These are phyloP conservation scores for Pythium utonaiense DNA, from an alignment of 352 stramenopile species.

Conservation along the genomic window DNA sequence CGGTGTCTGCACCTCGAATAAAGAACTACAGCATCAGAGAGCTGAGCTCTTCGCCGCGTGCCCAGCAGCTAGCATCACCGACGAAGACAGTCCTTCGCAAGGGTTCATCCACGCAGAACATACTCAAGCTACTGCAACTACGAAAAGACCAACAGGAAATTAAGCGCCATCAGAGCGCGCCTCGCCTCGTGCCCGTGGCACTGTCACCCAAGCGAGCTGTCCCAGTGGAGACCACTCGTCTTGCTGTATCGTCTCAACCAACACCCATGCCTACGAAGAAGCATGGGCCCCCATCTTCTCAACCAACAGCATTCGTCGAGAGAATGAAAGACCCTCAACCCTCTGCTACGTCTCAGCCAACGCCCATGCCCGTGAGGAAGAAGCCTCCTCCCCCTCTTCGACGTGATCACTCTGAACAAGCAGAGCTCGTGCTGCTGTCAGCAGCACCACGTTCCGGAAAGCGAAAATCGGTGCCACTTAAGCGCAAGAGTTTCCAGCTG, in stretches of 20 bases:
- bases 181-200: constrained; percentile 6
- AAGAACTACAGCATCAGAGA: background rate
- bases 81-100: constrained; percentile 3
- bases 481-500: constrained; percentile 12
- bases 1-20: background rate
- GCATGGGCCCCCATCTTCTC: background rate
- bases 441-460: background rate
- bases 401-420: background rate
- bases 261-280: background rate
- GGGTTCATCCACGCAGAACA: constrained; percentile 30
- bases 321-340: background rate
- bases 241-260: background rate
- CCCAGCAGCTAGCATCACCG: background rate
- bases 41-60: background rate
- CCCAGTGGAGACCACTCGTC: background rate
- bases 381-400: constrained; percentile 4
- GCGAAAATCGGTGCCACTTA: constrained; percentile 3
- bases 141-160: constrained; percentile 27
- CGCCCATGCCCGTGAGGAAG: background rate
- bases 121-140: constrained; percentile 51
- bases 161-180: constrained; percentile 18
- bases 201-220: background rate
- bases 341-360: background rate
- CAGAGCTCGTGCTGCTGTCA: constrained; percentile 11
- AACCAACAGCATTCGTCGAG: too few relatives aligned